These are phyloP conservation scores for Mycena venus DNA, from an alignment of 768 basidiomycete species.

Conservation along the genomic window DNA sequence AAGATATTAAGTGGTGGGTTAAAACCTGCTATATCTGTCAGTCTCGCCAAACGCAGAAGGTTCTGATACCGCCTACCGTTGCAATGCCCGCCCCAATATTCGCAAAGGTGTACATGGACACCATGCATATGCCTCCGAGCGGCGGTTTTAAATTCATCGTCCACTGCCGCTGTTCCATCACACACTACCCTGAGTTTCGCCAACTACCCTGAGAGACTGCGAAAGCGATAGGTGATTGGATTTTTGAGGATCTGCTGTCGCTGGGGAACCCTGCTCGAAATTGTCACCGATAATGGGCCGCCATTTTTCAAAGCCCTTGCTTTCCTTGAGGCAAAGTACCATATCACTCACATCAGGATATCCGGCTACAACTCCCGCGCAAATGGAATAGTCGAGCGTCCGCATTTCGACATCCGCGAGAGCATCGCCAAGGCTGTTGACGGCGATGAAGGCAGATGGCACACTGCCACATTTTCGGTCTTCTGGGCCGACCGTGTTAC, in stretches of 20 bases:
- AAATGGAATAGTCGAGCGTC: not conserved
- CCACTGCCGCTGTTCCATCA: constrained; percentile 18
- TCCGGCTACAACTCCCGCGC: not conserved
- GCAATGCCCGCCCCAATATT: constrained; percentile 20
- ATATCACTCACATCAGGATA: constrained; percentile 15
- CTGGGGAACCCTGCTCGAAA: constrained; percentile 26
- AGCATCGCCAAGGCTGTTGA: not conserved
- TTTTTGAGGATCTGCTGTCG: constrained; percentile 38
- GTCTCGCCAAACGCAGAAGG: constrained; percentile 18
- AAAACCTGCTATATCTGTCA: constrained; percentile 40
- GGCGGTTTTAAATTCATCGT: constrained; percentile 13
- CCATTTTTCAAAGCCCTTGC: not conserved
- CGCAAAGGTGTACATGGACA: constrained; percentile 2
- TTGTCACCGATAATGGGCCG: constrained; percentile 12
- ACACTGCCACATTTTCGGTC: constrained; percentile 19
- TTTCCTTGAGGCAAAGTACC: not conserved
- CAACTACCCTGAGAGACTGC: constrained; percentile 21
- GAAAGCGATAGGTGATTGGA: not conserved
- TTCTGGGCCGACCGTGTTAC: constrained; percentile 41
- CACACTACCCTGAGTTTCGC: not conserved
- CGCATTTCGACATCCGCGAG: not conserved
- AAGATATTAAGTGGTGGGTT: constrained; percentile 16
- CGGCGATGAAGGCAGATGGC: not conserved
- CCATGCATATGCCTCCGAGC: constrained; percentile 37
- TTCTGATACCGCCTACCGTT: constrained; percentile 31